Percentiles rank a stretch among this genome's conserved stretches.
Evolutionary conservation across 495 filamentous ascomycete genomes (phyloP).

Genomic region (Xanthoparmelia taractica): DNA sequence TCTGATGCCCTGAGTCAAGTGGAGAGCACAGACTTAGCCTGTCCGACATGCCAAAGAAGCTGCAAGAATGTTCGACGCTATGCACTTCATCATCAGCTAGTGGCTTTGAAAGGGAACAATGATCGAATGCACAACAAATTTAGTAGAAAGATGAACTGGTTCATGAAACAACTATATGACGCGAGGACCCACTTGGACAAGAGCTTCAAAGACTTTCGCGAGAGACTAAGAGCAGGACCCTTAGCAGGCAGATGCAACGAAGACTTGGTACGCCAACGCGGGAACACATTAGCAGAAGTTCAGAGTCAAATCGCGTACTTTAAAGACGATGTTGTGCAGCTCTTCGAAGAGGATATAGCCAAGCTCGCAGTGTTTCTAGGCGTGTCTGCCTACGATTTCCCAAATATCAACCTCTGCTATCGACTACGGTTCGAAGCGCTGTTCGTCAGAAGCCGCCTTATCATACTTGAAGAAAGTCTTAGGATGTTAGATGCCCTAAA

Average conservation of each 20-base stretch:
- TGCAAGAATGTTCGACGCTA: constrained; percentile 22
- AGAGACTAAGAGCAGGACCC: constrained; percentile 18
- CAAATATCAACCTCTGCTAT: constrained; percentile 11
- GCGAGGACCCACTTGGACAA: constrained; percentile 8
- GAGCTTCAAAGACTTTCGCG: constrained; percentile 15
- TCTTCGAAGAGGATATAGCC: constrained; percentile 19
- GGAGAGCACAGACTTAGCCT: background rate
- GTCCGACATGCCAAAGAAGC: constrained; percentile 17
- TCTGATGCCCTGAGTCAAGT: background rate
- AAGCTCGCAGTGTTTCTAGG: constrained; percentile 10
- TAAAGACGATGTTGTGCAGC: constrained; percentile 17
- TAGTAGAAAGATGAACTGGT: constrained; percentile 15
- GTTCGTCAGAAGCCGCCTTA: constrained; percentile 18
- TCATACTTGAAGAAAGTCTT: constrained; percentile 19
- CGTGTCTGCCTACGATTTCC: background rate
- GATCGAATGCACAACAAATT: constrained; percentile 21
- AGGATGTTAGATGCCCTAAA: constrained; percentile 12
- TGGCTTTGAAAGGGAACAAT: constrained; percentile 9
- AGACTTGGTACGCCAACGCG: constrained; percentile 14
- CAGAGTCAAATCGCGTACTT: constrained; percentile 11
- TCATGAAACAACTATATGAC: constrained; percentile 14
- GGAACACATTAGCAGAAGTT: constrained; percentile 16
- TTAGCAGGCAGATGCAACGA: constrained; percentile 20
- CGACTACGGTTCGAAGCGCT: constrained; percentile 19
- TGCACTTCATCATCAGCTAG: constrained; percentile 16